Percentiles rank a stretch among this genome's conserved stretches.
Evolutionary conservation across 2,329 filamentous ascomycete genomes (phyloP).

Genomic region (Nemania sp.): DNA sequence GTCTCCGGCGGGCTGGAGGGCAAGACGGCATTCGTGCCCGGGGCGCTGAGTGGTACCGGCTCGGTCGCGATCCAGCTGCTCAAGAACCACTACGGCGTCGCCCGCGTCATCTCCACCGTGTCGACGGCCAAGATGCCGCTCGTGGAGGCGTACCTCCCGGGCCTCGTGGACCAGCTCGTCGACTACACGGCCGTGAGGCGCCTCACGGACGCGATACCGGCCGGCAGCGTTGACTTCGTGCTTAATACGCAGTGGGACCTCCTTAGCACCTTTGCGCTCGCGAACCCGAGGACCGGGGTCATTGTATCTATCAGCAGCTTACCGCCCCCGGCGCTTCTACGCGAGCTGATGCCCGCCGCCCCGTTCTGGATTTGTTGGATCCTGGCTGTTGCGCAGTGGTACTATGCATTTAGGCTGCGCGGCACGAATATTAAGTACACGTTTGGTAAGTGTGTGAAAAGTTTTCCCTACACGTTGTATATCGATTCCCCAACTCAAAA

Average conservation of each 20-base stretch:
- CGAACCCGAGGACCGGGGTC: slow-evolving; percentile 54
- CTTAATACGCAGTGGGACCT: slow-evolving; percentile 61
- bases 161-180: slow-evolving; percentile 62
- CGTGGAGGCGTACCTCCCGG: slow-evolving; percentile 57
- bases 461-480: neutral
- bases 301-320: slow-evolving; percentile 57
- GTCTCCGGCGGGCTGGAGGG: slow-evolving; percentile 56
- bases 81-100: slow-evolving; percentile 62
- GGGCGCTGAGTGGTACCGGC: slow-evolving; percentile 62
- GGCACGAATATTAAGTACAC: slow-evolving; percentile 60
- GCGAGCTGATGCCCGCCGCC: slow-evolving; percentile 50
- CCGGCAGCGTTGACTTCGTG: slow-evolving; percentile 62
- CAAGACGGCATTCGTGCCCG: slow-evolving; percentile 65
- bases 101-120: slow-evolving; percentile 62
- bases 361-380: slow-evolving; percentile 54
- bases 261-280: slow-evolving; percentile 54
- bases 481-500: neutral
- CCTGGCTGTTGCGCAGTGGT: slow-evolving; percentile 42
- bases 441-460: slow-evolving; percentile 45
- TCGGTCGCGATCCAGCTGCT: slow-evolving; percentile 61
- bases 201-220: slow-evolving; percentile 54
- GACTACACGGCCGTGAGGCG: slow-evolving; percentile 61
- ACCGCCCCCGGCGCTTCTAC: slow-evolving; percentile 50
- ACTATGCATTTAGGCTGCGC: slow-evolving; percentile 57
- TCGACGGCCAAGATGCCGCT: slow-evolving; percentile 64